phyloP scores from a whole-genome alignment of 2,329 filamentous ascomycete genomes.

The Pyricularia sp. region DNA sequence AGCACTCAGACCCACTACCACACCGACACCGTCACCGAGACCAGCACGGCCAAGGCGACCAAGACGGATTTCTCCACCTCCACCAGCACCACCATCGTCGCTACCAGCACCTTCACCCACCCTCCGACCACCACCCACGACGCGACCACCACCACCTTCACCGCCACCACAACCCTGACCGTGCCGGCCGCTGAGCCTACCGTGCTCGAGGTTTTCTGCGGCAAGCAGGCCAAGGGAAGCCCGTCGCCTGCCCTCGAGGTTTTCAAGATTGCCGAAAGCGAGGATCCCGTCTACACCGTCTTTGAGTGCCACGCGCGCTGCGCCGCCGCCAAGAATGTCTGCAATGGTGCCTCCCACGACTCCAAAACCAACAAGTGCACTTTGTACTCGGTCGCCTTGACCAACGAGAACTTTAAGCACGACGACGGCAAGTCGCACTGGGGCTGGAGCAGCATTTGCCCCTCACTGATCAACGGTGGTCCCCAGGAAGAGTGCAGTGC shows the following conservation, averaged over 20 bases:
- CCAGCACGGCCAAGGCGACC: not conserved
- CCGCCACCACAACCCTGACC: not conserved
- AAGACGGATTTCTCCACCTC: not conserved
- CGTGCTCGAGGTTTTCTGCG: not conserved
- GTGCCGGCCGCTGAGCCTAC: not conserved
- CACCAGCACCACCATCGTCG: not conserved
- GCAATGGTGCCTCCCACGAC: not conserved
- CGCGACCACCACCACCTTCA: not conserved
- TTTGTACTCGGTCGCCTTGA: not conserved
- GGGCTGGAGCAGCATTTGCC: not conserved
- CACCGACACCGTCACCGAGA: not conserved
- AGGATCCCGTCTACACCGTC: not conserved
- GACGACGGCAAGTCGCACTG: not conserved
- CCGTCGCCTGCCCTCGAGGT: not conserved
- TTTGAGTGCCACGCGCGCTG: not conserved
- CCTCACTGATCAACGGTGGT: not conserved
- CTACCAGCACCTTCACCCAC: not conserved
- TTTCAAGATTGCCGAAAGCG: not conserved
- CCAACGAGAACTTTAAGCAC: not conserved
- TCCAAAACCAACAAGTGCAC: not conserved
- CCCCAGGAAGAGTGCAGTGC: not conserved
- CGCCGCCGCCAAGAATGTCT: not conserved
- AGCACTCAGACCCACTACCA: conserved; percentile 1
- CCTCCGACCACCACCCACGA: not conserved
- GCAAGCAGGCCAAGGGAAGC: not conserved